phyloP scores from a whole-genome alignment of 495 filamentous ascomycete genomes.

The Penicillium turbatum region DNA sequence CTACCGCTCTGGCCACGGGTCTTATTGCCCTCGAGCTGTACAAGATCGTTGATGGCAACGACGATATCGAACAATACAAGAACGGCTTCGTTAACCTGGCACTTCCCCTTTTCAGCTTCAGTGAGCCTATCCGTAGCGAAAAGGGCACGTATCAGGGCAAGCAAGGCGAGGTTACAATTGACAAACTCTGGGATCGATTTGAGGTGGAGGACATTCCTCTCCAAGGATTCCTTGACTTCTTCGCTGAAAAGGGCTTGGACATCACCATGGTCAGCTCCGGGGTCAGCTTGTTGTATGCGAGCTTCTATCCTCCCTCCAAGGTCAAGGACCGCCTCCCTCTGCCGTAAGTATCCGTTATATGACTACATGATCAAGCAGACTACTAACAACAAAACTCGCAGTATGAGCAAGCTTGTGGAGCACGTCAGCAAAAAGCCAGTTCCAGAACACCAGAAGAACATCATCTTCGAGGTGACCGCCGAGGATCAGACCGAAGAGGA shows the following conservation, averaged over 20 bases:
- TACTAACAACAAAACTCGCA: constrained; percentile 27
- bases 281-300: constrained; percentile 92
- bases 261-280: constrained; percentile 95
- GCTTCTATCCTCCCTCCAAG: constrained; percentile 88
- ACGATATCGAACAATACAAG: constrained; percentile 94
- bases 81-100: constrained; percentile 98
- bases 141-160: constrained; percentile 82
- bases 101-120: constrained; percentile 96
- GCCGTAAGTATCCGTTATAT: constrained; percentile 49
- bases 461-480: constrained; percentile 93
- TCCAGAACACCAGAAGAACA: constrained; percentile 84
- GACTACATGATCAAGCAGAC: neutral
- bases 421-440: constrained; percentile 87
- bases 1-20: constrained; percentile 92
- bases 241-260: constrained; percentile 71
- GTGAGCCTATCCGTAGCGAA: constrained; percentile 87
- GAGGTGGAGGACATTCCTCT: constrained; percentile 85
- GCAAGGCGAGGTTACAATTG: constrained; percentile 72
- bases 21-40: constrained; percentile 89
- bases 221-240: constrained; percentile 74
- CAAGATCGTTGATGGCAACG: constrained; percentile 95
- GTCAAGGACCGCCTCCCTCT: constrained; percentile 73
- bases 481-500: constrained; percentile 90
- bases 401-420: constrained; percentile 83
- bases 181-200: constrained; percentile 98